Conservation (phyloP, 169 alveolate genomes). For the Haemoproteus tartakovskyi region DNA sequence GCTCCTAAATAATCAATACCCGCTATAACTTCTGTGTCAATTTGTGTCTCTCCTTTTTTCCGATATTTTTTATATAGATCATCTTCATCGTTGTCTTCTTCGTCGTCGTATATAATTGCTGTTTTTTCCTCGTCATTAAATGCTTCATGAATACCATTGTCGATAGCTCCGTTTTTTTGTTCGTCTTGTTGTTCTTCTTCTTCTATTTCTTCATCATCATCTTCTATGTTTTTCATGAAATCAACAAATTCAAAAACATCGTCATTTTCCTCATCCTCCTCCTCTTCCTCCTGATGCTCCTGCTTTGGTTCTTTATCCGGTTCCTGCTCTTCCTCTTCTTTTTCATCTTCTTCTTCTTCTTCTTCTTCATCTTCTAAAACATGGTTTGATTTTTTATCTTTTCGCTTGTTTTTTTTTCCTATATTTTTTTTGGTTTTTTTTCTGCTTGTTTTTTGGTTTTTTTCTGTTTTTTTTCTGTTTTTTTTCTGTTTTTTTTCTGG, state of each 20-base stretch:
- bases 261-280: conserved; percentile 4
- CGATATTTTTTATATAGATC: conserved; percentile 51
- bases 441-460: not conserved
- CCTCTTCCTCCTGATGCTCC: conserved; percentile 15
- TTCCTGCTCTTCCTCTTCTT: not conserved
- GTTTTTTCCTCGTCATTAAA: too few relatives aligned
- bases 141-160: too few relatives aligned
- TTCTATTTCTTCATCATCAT: not conserved
- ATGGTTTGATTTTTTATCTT: not conserved
- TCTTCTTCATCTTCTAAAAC: not conserved
- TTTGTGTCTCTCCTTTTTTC: conserved; percentile 6
- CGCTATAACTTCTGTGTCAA: conserved; percentile 39
- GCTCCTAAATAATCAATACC: conserved; percentile 80
- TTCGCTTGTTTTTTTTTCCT: not conserved
- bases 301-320: conserved; percentile 1
- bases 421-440: not conserved
- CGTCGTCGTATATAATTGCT: conserved; percentile 30
- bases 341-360: not conserved
- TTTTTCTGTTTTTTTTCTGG: not conserved
- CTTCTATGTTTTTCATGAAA: not conserved
- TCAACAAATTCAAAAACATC: not conserved
- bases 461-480: not conserved
- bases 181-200: not conserved
- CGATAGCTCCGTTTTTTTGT: not conserved
- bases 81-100: conserved; percentile 30